Evolutionary conservation across 352 stramenopile species (phyloP).

Genomic region (Phytophthora tubulina): DNA sequence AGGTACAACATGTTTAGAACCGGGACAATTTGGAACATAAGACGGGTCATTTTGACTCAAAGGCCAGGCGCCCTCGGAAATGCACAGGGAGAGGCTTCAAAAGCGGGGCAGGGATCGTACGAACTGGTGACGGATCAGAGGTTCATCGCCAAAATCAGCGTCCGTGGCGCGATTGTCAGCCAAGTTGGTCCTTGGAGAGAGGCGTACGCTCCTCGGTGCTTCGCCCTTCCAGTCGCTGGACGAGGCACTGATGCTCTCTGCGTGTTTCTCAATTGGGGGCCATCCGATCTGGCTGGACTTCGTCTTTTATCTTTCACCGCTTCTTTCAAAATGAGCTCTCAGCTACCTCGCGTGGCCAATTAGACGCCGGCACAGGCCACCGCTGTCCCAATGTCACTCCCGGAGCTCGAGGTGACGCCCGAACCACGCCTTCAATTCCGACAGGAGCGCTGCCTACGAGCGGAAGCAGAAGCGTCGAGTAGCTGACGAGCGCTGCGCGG

Average conservation of each 20-base stretch:
- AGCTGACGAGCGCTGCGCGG: not conserved
- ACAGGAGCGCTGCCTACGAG: not conserved
- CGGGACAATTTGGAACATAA: not conserved
- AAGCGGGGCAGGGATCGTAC: not conserved
- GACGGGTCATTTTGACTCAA: not conserved
- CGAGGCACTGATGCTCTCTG: conserved; percentile 5
- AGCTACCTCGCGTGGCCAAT: conserved; percentile 2
- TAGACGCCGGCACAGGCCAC: no score
- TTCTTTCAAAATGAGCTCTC: conserved; percentile 1
- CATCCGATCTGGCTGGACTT: not conserved
- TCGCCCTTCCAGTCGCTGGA: not conserved
- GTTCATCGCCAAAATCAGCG: conserved; percentile 3
- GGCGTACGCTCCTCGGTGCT: not conserved
- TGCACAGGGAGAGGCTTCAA: not conserved
- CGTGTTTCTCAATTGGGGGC: not conserved
- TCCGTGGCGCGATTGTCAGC: not conserved
- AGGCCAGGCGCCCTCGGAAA: not conserved
- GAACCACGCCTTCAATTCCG: no score
- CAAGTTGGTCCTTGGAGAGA: not conserved
- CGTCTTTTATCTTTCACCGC: not conserved
- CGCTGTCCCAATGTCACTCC: no score
- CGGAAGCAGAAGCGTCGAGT: not conserved
- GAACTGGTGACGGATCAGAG: not conserved
- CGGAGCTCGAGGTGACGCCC: no score
- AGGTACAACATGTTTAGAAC: conserved; percentile 29